Conservation (phyloP, 2,329 filamentous ascomycete genomes). For the Penicillium aurantiogriseum region DNA sequence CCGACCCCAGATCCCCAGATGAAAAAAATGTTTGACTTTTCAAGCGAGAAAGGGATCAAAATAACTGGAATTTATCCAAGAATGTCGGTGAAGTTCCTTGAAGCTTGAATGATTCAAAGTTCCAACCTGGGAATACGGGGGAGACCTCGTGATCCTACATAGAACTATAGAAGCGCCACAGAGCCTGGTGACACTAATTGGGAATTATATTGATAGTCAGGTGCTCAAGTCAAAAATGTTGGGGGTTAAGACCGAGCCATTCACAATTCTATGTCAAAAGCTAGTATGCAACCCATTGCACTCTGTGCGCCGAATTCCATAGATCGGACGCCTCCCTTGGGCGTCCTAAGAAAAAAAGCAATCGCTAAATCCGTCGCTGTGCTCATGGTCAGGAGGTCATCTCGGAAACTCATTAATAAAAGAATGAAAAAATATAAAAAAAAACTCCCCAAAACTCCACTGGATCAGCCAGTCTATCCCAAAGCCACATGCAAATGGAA, state of each 20-base stretch:
- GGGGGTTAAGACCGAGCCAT: background rate
- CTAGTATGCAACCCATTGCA: background rate
- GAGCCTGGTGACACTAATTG: background rate
- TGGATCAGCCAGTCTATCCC: background rate
- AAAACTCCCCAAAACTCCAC: conserved; percentile 1
- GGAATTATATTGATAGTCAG: conserved; percentile 1
- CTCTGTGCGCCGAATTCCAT: background rate
- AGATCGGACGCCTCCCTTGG: background rate
- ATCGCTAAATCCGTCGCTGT: conserved; percentile 22
- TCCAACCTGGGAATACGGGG: background rate
- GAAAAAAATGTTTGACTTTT: background rate
- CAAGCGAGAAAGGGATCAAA: background rate
- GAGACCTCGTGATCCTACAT: background rate
- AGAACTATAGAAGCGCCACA: conserved; percentile 1
- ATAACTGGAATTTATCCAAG: background rate
- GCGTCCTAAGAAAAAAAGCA: conserved; percentile 4
- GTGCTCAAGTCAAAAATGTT: background rate
- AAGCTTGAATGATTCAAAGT: background rate
- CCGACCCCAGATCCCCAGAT: background rate
- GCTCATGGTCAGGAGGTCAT: conserved; percentile 18
- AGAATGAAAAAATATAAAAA: conserved; percentile 1
- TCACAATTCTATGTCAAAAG: conserved; percentile 4
- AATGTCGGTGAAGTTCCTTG: background rate
- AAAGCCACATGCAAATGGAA: conserved; percentile 13
- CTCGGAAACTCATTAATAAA: conserved; percentile 4